A percentile compares a stretch with the other conserved stretches of the same genome.
phyloP scores from a whole-genome alignment of 345 rosid species.

The Isatis tinctoria region DNA sequence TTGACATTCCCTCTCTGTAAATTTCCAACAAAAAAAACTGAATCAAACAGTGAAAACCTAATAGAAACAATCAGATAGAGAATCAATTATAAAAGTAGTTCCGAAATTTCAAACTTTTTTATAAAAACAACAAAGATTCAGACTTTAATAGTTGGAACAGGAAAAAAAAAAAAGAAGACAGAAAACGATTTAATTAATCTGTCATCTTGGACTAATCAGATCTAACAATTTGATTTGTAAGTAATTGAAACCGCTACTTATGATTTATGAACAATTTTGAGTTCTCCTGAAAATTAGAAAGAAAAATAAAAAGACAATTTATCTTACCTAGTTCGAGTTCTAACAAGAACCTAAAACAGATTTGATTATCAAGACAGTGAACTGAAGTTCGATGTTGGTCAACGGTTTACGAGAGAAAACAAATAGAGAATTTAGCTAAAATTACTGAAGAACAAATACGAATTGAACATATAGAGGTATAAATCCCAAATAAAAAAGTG shows the following conservation, averaged over 20 bases:
- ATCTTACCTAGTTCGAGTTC: not conserved
- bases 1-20: conserved; percentile 38
- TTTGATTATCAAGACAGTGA: not conserved
- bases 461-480: not conserved
- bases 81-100: not conserved
- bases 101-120: not conserved
- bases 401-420: not conserved
- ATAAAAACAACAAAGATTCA: not conserved
- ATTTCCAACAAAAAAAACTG: not conserved
- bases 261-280: not conserved
- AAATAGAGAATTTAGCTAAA: not conserved
- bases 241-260: not conserved
- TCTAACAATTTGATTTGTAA: not conserved
- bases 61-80: not conserved
- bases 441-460: not conserved
- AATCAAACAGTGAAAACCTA: conserved; percentile 3
- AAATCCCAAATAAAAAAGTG: not conserved
- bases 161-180: not conserved
- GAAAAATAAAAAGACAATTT: not conserved
- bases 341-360: not conserved
- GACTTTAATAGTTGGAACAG: not conserved
- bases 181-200: not conserved
- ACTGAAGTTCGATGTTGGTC: not conserved
- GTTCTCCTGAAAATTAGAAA: not conserved
- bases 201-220: not conserved